phyloP scores from a whole-genome alignment of 148 eudicot species.

The Diospyros lotus region DNA sequence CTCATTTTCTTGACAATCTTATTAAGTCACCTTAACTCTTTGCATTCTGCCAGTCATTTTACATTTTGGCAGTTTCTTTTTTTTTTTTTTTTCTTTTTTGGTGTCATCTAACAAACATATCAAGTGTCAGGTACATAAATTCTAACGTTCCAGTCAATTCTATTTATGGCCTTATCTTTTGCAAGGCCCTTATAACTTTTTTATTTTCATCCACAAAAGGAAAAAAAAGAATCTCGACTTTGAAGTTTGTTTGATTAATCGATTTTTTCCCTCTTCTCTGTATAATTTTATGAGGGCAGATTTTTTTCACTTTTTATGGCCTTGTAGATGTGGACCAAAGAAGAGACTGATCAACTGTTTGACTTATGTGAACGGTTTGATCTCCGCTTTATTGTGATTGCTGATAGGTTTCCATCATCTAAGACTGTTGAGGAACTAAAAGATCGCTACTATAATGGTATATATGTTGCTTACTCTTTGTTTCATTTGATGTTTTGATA shows the following conservation, averaged over 20 bases:
- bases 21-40: no score
- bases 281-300: no score
- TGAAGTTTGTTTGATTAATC: background rate
- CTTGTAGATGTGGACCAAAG: conserved; percentile 75
- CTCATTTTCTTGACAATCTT: no score
- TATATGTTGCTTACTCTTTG: conserved; percentile 11
- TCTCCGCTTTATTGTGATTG: conserved; percentile 75
- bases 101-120: no score
- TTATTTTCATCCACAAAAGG: no score
- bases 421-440: conserved; percentile 84
- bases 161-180: no score
- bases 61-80: no score
- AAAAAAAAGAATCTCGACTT: background rate
- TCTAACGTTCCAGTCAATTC: no score
- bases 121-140: no score
- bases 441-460: conserved; percentile 87
- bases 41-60: no score
- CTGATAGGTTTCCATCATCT: conserved; percentile 77
- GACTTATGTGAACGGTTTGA: conserved; percentile 82
- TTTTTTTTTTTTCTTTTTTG: no score
- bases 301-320: background rate
- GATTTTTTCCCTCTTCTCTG: background rate
- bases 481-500: background rate
- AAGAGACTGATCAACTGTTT: conserved; percentile 88
- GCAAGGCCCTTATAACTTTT: no score